phyloP scores from a whole-genome alignment of 495 filamentous ascomycete genomes.

The Lasiosphaeriaceae sp. region DNA sequence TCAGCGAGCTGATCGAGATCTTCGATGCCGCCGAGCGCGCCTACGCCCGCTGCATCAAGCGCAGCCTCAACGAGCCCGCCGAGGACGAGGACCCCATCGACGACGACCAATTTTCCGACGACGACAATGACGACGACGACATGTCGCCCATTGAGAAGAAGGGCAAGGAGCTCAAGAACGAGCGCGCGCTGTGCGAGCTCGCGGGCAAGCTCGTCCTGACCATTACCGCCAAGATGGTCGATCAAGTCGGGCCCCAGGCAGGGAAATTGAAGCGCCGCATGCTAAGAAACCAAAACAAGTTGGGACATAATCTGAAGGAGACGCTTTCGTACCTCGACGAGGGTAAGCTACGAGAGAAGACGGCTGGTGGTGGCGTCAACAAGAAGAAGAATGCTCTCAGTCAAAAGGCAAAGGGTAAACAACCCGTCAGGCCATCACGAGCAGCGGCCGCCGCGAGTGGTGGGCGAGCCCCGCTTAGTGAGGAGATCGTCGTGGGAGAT shows the following conservation, averaged over 20 bases:
- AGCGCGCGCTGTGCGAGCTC: constrained; percentile 79
- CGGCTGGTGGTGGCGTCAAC: not conserved
- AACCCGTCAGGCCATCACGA: not conserved
- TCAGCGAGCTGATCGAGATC: constrained; percentile 64
- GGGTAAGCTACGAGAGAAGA: constrained; percentile 36
- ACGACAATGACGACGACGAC: constrained; percentile 54
- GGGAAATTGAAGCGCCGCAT: constrained; percentile 63
- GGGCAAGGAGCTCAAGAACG: constrained; percentile 62
- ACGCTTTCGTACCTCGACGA: constrained; percentile 72
- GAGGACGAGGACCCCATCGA: constrained; percentile 64
- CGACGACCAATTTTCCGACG: constrained; percentile 50
- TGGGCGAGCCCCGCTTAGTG: constrained; percentile 28
- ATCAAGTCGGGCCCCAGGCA: constrained; percentile 52
- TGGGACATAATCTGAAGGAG: constrained; percentile 74
- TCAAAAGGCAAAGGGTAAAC: not conserved
- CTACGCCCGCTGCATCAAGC: constrained; percentile 65
- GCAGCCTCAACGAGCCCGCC: constrained; percentile 59
- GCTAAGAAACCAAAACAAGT: constrained; percentile 57
- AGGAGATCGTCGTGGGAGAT: constrained; percentile 42
- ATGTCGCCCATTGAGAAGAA: constrained; percentile 51
- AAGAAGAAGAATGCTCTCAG: constrained; percentile 18
- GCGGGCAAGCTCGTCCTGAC: constrained; percentile 78
- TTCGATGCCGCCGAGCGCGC: constrained; percentile 70
- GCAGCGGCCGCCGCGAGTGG: not conserved
- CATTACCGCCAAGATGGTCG: constrained; percentile 68